Evolutionary conservation across 1,284 basidiomycete genomes (phyloP).

Genomic region (Cryptococcus maquisensis): DNA sequence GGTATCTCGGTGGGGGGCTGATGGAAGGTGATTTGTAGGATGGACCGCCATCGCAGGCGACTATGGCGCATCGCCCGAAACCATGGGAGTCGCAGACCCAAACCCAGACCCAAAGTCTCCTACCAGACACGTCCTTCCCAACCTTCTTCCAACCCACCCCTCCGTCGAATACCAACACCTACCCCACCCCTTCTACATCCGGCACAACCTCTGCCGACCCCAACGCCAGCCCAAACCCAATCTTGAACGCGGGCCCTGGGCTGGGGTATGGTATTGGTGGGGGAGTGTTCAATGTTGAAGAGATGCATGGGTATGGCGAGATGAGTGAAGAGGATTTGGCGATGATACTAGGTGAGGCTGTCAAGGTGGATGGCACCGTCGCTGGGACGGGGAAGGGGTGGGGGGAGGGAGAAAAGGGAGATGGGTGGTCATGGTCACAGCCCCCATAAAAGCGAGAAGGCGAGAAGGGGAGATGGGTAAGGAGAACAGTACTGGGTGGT

Average conservation of each 20-base stretch:
- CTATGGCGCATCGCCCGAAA: slow-evolving; percentile 14
- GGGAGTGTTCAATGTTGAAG: too few relatives aligned
- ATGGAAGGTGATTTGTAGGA: slow-evolving; percentile 9
- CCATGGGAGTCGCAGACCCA: slow-evolving; percentile 19
- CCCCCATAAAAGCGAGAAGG: too few relatives aligned
- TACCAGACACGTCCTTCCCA: background rate
- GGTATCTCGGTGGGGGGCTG: background rate
- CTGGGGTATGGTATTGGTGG: too few relatives aligned
- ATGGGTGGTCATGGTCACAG: too few relatives aligned
- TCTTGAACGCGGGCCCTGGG: too few relatives aligned
- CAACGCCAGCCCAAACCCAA: too few relatives aligned
- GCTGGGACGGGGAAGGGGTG: too few relatives aligned
- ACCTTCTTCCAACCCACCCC: background rate
- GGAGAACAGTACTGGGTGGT: too few relatives aligned
- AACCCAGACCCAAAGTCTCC: background rate
- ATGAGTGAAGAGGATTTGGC: background rate
- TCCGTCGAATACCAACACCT: too few relatives aligned
- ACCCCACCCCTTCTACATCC: background rate
- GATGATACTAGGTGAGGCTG: background rate
- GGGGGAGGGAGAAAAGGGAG: too few relatives aligned
- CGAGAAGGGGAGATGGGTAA: too few relatives aligned
- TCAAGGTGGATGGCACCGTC: background rate
- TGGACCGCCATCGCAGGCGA: slow-evolving; percentile 12
- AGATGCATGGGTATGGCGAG: background rate
- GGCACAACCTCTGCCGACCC: background rate